A percentile compares a stretch with the other conserved stretches of the same genome.
Conservation (phyloP, 352 stramenopile species). For the Phytopythium chamaehyphon region DNA sequence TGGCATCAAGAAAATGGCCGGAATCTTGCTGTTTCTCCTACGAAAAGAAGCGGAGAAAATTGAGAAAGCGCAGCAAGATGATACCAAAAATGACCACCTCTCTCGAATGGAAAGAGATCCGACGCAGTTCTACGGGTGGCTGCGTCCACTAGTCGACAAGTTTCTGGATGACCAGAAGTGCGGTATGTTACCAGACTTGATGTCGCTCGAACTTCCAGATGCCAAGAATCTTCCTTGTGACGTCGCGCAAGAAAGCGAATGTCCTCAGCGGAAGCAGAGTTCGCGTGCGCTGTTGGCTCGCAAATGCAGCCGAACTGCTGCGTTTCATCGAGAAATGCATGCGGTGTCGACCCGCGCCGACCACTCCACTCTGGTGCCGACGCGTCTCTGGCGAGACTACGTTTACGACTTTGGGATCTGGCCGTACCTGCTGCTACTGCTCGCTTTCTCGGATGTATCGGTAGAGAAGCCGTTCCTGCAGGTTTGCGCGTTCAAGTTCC, state of each 20-base stretch:
- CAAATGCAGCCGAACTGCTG: conserved; percentile 23
- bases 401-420: conserved; percentile 70
- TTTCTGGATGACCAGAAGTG: conserved; percentile 55
- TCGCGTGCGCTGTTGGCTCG: conserved; percentile 15
- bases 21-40: conserved; percentile 71
- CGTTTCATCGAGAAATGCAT: conserved; percentile 23
- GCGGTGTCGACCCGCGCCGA: conserved; percentile 5
- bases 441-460: conserved; percentile 47
- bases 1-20: conserved; percentile 79
- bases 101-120: conserved; percentile 59
- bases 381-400: conserved; percentile 43
- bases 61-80: conserved; percentile 48
- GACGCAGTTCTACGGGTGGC: conserved; percentile 73
- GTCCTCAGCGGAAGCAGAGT: background rate
- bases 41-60: conserved; percentile 79
- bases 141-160: conserved; percentile 55
- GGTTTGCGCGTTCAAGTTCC: conserved; percentile 57
- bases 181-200: conserved; percentile 24
- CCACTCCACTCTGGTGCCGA: conserved; percentile 1
- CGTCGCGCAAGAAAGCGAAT: background rate
- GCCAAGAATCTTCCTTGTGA: background rate
- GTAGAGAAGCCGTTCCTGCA: conserved; percentile 32
- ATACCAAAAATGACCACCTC: conserved; percentile 48
- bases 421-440: conserved; percentile 58
- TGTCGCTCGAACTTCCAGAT: conserved; percentile 12